Percentiles rank a stretch among this genome's conserved stretches.
phyloP scores from a whole-genome alignment of 2,329 filamentous ascomycete genomes.

The Colletotrichum abscissum region DNA sequence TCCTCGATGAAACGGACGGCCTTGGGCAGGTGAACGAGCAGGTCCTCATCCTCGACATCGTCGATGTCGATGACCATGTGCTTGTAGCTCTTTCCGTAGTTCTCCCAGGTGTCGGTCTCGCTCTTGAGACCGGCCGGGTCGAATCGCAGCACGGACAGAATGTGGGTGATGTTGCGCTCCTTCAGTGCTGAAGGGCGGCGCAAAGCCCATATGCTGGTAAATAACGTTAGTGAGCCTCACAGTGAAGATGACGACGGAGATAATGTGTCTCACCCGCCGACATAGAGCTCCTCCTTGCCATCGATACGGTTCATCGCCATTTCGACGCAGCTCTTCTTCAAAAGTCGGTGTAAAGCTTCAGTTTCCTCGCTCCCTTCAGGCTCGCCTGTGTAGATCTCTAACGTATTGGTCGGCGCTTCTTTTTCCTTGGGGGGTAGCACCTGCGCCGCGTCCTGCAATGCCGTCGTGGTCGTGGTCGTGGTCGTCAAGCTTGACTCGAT shows the following conservation, averaged over 20 bases:
- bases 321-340: conserved; percentile 45
- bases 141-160: conserved; percentile 83
- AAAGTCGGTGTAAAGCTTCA: background rate
- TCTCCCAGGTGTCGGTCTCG: conserved; percentile 62
- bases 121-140: conserved; percentile 56
- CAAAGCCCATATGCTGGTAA: conserved; percentile 79
- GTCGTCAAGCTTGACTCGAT: background rate
- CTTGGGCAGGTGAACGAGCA: conserved; percentile 82
- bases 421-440: background rate
- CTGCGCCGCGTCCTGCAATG: background rate
- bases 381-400: background rate
- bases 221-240: conserved; percentile 20
- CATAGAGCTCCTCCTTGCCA: conserved; percentile 53
- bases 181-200: conserved; percentile 76
- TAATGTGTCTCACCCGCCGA: conserved; percentile 47
- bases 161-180: conserved; percentile 84
- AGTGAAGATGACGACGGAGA: background rate
- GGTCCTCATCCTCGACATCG: conserved; percentile 89
- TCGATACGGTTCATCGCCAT: conserved; percentile 58
- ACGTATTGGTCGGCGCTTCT: background rate
- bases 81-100: conserved; percentile 68
- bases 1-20: conserved; percentile 87
- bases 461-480: background rate
- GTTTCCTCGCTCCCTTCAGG: background rate
- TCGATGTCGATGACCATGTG: conserved; percentile 88